These are phyloP conservation scores for Spencermartinsiella ligniputridi DNA, from an alignment of 1,139 yeast genomes.

Conservation along the genomic window DNA sequence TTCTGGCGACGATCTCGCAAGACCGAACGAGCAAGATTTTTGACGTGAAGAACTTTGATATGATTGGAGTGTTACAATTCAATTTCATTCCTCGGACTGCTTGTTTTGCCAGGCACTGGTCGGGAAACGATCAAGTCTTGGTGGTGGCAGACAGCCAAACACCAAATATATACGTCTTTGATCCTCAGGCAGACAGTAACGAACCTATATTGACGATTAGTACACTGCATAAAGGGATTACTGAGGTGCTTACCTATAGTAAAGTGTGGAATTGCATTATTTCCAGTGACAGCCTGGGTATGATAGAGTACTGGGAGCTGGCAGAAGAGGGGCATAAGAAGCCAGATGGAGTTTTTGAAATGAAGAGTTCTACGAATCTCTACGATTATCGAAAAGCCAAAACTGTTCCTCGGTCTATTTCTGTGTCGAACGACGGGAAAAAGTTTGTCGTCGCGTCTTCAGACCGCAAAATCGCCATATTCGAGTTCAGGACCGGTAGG, in stretches of 20 bases:
- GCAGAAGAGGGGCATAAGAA: conserved; percentile 23
- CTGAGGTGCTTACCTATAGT: conserved; percentile 34
- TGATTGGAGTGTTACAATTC: conserved; percentile 38
- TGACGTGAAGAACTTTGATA: conserved; percentile 40
- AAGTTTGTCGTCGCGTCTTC: conserved; percentile 34
- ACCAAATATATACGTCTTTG: conserved; percentile 27
- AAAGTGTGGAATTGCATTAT: conserved; percentile 34
- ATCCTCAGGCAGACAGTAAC: conserved; percentile 18
- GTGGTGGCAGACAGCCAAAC: conserved; percentile 30
- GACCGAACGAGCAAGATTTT: conserved; percentile 37
- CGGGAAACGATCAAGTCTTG: conserved; percentile 13
- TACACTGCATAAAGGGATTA: conserved; percentile 34
- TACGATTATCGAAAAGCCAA: conserved; percentile 39
- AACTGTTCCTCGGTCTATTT: conserved; percentile 26
- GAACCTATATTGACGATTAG: conserved; percentile 19
- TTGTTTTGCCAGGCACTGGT: conserved; percentile 15
- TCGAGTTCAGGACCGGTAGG: conserved; percentile 38
- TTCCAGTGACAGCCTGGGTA: conserved; percentile 40
- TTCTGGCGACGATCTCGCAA: conserved; percentile 34
- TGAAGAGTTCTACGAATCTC: conserved; percentile 43
- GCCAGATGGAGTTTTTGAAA: conserved; percentile 31
- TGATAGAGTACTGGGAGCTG: conserved; percentile 43
- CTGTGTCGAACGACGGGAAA: conserved; percentile 29
- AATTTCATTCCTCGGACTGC: conserved; percentile 18
- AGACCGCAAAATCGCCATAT: conserved; percentile 36